These are phyloP conservation scores for Amaranthus tricolor DNA, from an alignment of 179 eudicot species.

Conservation along the genomic window DNA sequence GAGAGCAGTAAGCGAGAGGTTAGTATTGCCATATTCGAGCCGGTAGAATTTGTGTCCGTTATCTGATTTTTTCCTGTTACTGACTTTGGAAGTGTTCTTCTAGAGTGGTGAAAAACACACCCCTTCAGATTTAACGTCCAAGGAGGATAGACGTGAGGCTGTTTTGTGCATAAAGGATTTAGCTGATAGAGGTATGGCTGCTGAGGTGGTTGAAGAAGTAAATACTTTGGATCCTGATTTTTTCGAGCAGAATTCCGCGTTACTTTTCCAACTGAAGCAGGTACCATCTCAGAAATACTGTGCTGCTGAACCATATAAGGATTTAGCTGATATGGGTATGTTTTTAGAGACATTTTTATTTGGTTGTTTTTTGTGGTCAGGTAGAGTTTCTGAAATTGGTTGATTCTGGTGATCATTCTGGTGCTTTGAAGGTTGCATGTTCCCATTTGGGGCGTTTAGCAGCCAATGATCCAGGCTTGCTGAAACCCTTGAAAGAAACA, in stretches of 20 bases:
- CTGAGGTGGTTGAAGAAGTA: constrained; percentile 83
- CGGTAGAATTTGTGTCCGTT: background rate
- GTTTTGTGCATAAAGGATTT: constrained; percentile 76
- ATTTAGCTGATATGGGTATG: background rate
- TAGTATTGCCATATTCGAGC: constrained; percentile 4
- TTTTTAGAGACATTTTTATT: background rate
- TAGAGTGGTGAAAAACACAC: constrained; percentile 38
- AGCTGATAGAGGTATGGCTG: constrained; percentile 80
- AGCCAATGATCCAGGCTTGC: constrained; percentile 57
- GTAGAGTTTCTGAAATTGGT: constrained; percentile 93
- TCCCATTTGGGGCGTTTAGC: constrained; percentile 88
- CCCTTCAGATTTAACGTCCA: constrained; percentile 25
- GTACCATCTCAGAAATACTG: constrained; percentile 27
- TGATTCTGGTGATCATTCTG: constrained; percentile 59
- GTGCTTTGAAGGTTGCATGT: constrained; percentile 80
- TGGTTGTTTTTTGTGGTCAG: constrained; percentile 40
- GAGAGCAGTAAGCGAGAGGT: constrained; percentile 41
- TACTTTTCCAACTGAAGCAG: constrained; percentile 93
- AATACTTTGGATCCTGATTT: constrained; percentile 68
- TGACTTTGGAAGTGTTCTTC: constrained; percentile 13
- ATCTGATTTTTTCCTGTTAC: background rate
- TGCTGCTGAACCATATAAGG: background rate
- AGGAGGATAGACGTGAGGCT: constrained; percentile 53
- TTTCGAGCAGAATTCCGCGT: constrained; percentile 52
- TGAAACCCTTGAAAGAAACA: constrained; percentile 87